Evolutionary conservation across 1,284 basidiomycete genomes (phyloP).

Genomic region (Anthracocystis panici-leucophaei): DNA sequence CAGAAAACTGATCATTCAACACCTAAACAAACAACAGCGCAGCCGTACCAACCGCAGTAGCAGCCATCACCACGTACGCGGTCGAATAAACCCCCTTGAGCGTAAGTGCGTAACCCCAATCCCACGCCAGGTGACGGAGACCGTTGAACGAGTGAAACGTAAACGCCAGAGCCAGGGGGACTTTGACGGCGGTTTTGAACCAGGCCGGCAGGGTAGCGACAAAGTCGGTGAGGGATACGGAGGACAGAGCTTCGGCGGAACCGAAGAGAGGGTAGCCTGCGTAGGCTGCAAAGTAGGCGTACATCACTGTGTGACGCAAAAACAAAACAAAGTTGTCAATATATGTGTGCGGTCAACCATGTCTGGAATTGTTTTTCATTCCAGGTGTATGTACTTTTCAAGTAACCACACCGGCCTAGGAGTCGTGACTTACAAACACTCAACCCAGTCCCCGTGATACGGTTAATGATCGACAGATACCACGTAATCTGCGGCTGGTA

Average conservation of each 20-base stretch:
- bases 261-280: conserved; percentile 80
- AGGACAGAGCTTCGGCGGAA: conserved; percentile 75
- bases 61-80: conserved; percentile 63
- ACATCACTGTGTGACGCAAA: conserved; percentile 73
- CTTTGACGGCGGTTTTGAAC: conserved; percentile 66
- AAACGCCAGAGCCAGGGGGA: conserved; percentile 54
- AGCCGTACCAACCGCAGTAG: conserved; percentile 51
- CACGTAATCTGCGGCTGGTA: conserved; percentile 95
- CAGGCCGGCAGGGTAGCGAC: conserved; percentile 73
- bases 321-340: background rate
- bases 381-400: no score
- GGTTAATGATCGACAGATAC: conserved; percentile 85
- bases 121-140: conserved; percentile 90
- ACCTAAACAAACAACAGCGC: conserved; percentile 54
- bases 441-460: conserved; percentile 83
- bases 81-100: conserved; percentile 61
- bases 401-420: no score
- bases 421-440: conserved; percentile 61
- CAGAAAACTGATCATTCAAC: background rate
- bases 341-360: no score
- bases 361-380: no score
- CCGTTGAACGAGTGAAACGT: conserved; percentile 90
- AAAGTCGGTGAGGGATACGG: conserved; percentile 80
- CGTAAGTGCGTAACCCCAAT: conserved; percentile 76
- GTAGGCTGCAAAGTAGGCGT: conserved; percentile 88